These are phyloP conservation scores for Trypanosoma lewisi DNA, from an alignment of 208 protist species.

Conservation along the genomic window DNA sequence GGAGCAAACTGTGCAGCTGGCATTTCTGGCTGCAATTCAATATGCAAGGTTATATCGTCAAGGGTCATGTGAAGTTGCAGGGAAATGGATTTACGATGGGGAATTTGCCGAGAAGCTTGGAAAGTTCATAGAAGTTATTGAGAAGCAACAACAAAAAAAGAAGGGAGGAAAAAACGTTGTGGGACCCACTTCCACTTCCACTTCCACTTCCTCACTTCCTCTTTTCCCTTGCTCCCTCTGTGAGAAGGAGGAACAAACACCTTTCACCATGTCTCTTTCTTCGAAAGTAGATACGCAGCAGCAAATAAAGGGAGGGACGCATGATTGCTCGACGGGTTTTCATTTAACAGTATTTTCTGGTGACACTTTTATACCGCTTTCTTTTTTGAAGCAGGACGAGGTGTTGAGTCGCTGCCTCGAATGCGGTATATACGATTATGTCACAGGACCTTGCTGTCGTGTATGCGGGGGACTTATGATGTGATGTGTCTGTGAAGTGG, in stretches of 20 bases:
- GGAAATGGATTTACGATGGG: slow-evolving; percentile 11
- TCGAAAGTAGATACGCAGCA: slow-evolving; percentile 13
- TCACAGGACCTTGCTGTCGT: slow-evolving; percentile 51
- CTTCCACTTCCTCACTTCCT: neutral
- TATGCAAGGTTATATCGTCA: slow-evolving; percentile 10
- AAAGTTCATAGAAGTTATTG: slow-evolving; percentile 36
- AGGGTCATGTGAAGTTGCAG: too few species aligned
- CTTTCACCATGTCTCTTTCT: slow-evolving; percentile 27
- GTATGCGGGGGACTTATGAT: slow-evolving; percentile 75
- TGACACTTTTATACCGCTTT: slow-evolving; percentile 64
- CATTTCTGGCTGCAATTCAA: slow-evolving; percentile 11
- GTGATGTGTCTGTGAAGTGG: neutral
- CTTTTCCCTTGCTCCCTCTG: slow-evolving; percentile 25
- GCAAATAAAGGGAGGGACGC: neutral
- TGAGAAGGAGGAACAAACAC: slow-evolving; percentile 16
- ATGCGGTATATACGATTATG: slow-evolving; percentile 70
- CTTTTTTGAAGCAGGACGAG: slow-evolving; percentile 48
- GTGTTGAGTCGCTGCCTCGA: slow-evolving; percentile 57
- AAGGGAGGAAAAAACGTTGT: slow-evolving; percentile 1
- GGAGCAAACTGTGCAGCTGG: neutral
- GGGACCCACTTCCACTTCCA: too few species aligned
- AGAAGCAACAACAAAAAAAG: slow-evolving; percentile 25
- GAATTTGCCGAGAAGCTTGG: slow-evolving; percentile 34
- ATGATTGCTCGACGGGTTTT: slow-evolving; percentile 16
- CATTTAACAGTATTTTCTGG: slow-evolving; percentile 82